phyloP scores from a whole-genome alignment of 1,139 yeast genomes.

The Pichia sp. region DNA sequence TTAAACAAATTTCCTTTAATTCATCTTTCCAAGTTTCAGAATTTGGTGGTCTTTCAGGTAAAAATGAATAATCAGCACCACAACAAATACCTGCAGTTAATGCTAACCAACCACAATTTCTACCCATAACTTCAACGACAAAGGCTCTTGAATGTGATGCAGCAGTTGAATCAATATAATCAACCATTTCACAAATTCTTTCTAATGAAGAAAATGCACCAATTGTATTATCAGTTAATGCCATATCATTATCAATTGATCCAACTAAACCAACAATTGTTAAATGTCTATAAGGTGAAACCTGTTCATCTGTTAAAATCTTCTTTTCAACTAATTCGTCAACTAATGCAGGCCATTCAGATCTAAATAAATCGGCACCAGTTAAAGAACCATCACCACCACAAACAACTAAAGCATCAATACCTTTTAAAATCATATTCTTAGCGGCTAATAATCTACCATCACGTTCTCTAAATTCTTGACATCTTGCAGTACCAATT shows the following conservation, averaged over 20 bases:
- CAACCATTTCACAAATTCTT: slow-evolving; percentile 88
- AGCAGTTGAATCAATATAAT: slow-evolving; percentile 95
- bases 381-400: slow-evolving; percentile 99
- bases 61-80: slow-evolving; percentile 88
- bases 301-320: slow-evolving; percentile 51
- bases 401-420: slow-evolving; percentile 94
- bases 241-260: slow-evolving; percentile 96
- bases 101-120: slow-evolving; percentile 99
- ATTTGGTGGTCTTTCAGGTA: slow-evolving; percentile 84
- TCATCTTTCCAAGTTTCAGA: slow-evolving; percentile 69
- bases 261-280: slow-evolving; percentile 95
- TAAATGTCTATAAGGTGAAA: slow-evolving; percentile 58
- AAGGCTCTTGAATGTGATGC: slow-evolving; percentile 95
- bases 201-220: slow-evolving; percentile 94
- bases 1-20: slow-evolving; percentile 59
- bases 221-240: slow-evolving; percentile 91
- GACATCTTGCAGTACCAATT: slow-evolving; percentile 94
- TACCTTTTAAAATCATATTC: slow-evolving; percentile 80
- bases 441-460: slow-evolving; percentile 82
- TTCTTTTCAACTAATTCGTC: slow-evolving; percentile 56
- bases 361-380: slow-evolving; percentile 91
- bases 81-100: slow-evolving; percentile 94
- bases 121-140: slow-evolving; percentile 97
- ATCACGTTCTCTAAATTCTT: slow-evolving; percentile 72
- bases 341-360: slow-evolving; percentile 88